Conservation (phyloP, 352 stramenopile genomes). For the Pythium oligandrum region DNA sequence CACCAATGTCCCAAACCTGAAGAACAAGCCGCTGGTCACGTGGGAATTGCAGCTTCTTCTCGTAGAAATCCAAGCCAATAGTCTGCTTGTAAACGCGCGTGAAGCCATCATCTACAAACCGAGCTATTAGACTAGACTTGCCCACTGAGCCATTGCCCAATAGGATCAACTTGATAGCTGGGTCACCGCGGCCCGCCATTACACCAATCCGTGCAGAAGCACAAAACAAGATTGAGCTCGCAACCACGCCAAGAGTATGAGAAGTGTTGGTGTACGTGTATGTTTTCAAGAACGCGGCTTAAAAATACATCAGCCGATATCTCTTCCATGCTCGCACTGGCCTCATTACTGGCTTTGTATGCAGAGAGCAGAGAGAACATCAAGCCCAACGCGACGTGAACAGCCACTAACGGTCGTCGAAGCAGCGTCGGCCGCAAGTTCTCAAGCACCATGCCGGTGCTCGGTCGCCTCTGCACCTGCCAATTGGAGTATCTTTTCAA, state of each 20-base stretch:
- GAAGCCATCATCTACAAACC: conserved; percentile 82
- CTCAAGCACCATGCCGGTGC: too few species aligned
- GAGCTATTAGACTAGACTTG: conserved; percentile 80
- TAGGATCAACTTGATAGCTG: conserved; percentile 80
- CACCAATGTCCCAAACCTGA: conserved; percentile 87
- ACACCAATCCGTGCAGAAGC: too few species aligned
- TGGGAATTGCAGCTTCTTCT: conserved; percentile 79
- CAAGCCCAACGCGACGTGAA: too few species aligned
- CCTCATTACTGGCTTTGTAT: too few species aligned
- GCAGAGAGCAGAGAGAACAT: too few species aligned
- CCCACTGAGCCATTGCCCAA: conserved; percentile 84
- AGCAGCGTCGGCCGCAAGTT: too few species aligned
- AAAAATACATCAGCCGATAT: conserved; percentile 1
- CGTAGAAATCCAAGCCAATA: conserved; percentile 83
- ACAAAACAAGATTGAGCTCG: too few species aligned
- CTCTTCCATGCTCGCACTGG: too few species aligned
- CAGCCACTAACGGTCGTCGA: too few species aligned
- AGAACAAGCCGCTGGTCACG: conserved; percentile 69
- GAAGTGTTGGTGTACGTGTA: background rate
- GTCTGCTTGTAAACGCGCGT: conserved; percentile 84
- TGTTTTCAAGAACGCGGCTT: conserved; percentile 3
- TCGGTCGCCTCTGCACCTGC: too few species aligned
- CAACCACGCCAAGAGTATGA: background rate
- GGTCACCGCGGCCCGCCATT: conserved; percentile 26
- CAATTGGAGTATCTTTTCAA: too few species aligned